A percentile compares a stretch with the other conserved stretches of the same genome.
Evolutionary conservation across 768 basidiomycete species (phyloP).

Genomic region (Russula virescens): DNA sequence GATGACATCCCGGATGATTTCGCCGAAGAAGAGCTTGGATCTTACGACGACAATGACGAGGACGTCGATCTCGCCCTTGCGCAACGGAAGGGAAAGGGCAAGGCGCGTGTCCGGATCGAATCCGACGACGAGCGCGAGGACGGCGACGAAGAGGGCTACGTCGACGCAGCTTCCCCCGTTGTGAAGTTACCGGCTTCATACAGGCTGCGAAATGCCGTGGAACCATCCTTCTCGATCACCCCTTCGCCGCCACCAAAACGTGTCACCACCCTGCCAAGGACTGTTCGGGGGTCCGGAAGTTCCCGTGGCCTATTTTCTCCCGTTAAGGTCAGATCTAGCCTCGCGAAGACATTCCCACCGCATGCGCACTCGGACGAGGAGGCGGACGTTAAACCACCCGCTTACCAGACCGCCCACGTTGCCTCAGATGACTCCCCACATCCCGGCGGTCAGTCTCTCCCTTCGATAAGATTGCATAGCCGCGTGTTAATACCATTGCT

Average conservation of each 20-base stretch:
- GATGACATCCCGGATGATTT: slow-evolving; percentile 14
- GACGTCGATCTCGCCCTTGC: slow-evolving; percentile 1
- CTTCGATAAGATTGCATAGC: not conserved
- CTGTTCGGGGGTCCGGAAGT: not conserved
- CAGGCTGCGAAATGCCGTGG: not conserved
- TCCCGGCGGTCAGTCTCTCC: not conserved
- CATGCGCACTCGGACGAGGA: slow-evolving; percentile 4
- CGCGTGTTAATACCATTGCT: not conserved
- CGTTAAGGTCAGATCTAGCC: not conserved
- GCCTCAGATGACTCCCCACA: not conserved
- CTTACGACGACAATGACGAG: slow-evolving; percentile 19
- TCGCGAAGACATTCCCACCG: not conserved
- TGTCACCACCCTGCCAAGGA: not conserved
- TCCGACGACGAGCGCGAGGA: slow-evolving; percentile 13
- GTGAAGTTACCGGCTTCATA: not conserved
- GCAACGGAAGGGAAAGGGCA: slow-evolving; percentile 9
- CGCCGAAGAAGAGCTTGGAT: slow-evolving; percentile 12
- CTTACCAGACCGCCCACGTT: not conserved
- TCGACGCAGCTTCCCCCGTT: not conserved
- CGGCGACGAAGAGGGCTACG: not conserved
- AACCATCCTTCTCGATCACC: slow-evolving; percentile 14
- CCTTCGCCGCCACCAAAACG: slow-evolving; percentile 10
- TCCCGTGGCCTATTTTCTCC: not conserved
- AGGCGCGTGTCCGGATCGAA: slow-evolving; percentile 13
- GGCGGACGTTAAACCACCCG: not conserved